These are phyloP conservation scores for Dioszegia hungarica DNA, from an alignment of 768 basidiomycete species.

Conservation along the genomic window DNA sequence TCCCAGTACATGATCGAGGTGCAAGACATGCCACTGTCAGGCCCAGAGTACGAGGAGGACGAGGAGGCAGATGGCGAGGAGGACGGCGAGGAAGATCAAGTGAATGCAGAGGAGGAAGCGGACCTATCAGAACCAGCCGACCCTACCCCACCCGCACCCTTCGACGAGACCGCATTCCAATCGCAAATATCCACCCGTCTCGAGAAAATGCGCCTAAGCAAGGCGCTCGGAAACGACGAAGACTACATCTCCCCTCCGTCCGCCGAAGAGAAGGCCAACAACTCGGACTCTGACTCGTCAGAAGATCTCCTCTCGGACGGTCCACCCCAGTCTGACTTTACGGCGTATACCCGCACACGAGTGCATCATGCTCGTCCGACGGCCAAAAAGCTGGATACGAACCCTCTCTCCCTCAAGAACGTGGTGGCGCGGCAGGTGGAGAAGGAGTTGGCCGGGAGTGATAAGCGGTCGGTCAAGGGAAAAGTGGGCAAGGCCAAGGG, in stretches of 20 bases:
- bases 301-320: conserved; percentile 18
- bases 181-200: conserved; percentile 25
- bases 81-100: conserved; percentile 38
- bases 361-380: not conserved
- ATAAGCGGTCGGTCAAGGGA: conserved; percentile 4
- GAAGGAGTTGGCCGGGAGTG: not conserved
- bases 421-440: conserved; percentile 24
- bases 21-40: conserved; percentile 28
- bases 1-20: conserved; percentile 30
- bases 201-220: conserved; percentile 30
- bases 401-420: conserved; percentile 3
- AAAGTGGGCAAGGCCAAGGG: conserved; percentile 43
- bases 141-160: conserved; percentile 1
- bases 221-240: conserved; percentile 38
- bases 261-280: not conserved
- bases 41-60: conserved; percentile 27
- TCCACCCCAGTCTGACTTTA: conserved; percentile 33
- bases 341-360: conserved; percentile 23
- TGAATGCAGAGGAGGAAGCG: conserved; percentile 15
- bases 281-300: conserved; percentile 25
- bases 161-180: conserved; percentile 34
- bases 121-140: conserved; percentile 8
- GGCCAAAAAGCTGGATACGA: conserved; percentile 12
- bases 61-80: conserved; percentile 35
- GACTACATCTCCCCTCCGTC: conserved; percentile 8